Percentiles rank a stretch among this genome's conserved stretches.
These are phyloP conservation scores for Phylloporus arenicola DNA, from an alignment of 768 basidiomycete genomes.

Conservation along the genomic window DNA sequence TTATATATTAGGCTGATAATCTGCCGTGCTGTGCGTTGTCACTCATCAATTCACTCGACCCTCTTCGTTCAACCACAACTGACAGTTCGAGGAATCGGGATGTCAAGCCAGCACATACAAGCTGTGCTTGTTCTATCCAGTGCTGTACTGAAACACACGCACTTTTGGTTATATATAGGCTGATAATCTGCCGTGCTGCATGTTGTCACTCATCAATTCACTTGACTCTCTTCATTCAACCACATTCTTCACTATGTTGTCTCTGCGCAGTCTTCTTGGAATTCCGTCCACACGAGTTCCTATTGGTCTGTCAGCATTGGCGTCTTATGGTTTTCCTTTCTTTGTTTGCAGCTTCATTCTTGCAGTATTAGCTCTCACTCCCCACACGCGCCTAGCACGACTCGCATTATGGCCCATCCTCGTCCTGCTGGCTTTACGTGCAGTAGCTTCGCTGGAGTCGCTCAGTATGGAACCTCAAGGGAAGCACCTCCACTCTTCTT, in stretches of 20 bases:
- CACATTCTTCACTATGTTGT: not conserved
- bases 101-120: no score
- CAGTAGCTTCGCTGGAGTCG: slow-evolving; percentile 20
- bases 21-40: not conserved
- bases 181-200: no score
- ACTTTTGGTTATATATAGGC: no score
- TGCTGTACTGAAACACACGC: no score
- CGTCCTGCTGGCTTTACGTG: slow-evolving; percentile 38
- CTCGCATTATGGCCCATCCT: slow-evolving; percentile 45
- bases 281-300: slow-evolving; percentile 12
- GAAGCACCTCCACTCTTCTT: slow-evolving; percentile 3
- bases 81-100: no score
- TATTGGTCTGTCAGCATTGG: slow-evolving; percentile 30
- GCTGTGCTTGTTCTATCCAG: no score
- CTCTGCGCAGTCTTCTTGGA: not conserved
- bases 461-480: not conserved
- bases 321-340: slow-evolving; percentile 37
- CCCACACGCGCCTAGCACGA: slow-evolving; percentile 39
- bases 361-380: slow-evolving; percentile 45
- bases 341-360: slow-evolving; percentile 40
- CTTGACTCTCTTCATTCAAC: not conserved
- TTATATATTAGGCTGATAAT: no score
- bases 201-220: not conserved
- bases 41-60: not conserved
- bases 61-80: not conserved